Evolutionary conservation across 768 basidiomycete genomes (phyloP), one percentile per base, ranked within the genome.

Genomic region (Lactarius evosmus): DNA sequence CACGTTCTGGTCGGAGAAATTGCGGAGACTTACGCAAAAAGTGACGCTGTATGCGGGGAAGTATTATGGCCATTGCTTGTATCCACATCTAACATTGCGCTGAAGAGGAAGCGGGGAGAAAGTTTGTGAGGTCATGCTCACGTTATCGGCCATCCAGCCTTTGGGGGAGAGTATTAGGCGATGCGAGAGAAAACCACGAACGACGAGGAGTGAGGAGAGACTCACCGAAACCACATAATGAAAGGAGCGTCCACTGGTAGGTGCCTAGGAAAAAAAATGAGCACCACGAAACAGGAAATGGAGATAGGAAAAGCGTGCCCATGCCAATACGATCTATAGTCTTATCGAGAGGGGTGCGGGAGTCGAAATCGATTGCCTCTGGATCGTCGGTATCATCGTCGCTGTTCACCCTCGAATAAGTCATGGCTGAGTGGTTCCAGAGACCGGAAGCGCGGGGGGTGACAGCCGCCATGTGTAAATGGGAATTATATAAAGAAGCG

Each of bases 101-200:
- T 62, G 27, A 9, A 32, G 58, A 62, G 32, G n/a, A 44, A 32
- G 25, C 32, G 56, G 27, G 57, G 27, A 57, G 3, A 36, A 36
- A 34, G 62, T 56, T 56, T 55, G 32, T 52, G 58, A 60, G 36
- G 57, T 49, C 29, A 41, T 57, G 22, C 81, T 72, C 72, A 94
- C 93, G 74, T 95, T 95, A 75, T 96, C 93, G 59, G 93, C 93
- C 82, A 93, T 79, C 94, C 94, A 96, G 33, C 93, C 94, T 91
- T 68, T 32, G 32, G 32, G 30, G 44, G 55, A 25, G 46, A 56
- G n/a, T 2, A 44, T 49, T 49, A 25, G 46, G 22, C 7, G 46
- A 49, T 22, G 46, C 16, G 38, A 40, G 38, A 11, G 16, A 17
- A 17, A 16, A 4, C 6, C 38, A 40, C 12, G 16, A 6, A 46